Conservation (phyloP, 129 eudicot genomes). For the Apium graveolens region DNA sequence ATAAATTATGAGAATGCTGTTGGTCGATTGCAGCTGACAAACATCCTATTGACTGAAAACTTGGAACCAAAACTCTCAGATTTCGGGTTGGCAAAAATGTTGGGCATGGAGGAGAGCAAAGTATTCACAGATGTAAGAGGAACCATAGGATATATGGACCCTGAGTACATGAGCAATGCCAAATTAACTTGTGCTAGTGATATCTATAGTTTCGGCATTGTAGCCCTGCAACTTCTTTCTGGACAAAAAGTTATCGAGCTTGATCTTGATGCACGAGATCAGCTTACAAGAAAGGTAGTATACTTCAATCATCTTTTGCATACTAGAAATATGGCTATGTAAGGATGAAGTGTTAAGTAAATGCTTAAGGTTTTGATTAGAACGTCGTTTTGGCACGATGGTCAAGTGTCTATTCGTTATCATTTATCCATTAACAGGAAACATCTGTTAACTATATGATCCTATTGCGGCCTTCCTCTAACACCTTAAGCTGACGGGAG, state of each 20-base stretch:
- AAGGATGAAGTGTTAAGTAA: no score
- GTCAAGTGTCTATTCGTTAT: background rate
- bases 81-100: constrained; percentile 68
- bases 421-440: no score
- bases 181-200: constrained; percentile 79
- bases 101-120: constrained; percentile 77
- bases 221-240: constrained; percentile 66
- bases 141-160: constrained; percentile 84
- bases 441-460: no score
- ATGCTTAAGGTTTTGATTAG: no score
- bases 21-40: constrained; percentile 44
- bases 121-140: constrained; percentile 77
- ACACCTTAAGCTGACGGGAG: no score
- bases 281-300: constrained; percentile 60
- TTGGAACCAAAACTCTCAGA: constrained; percentile 72
- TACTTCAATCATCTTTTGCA: background rate
- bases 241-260: constrained; percentile 75
- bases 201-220: constrained; percentile 74
- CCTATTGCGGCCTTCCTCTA: no score
- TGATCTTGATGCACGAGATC: constrained; percentile 71
- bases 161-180: constrained; percentile 85
- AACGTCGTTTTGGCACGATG: no score
- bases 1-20: background rate
- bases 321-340: no score
- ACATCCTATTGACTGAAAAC: constrained; percentile 63